These are phyloP conservation scores for Candida ficus DNA, from an alignment of 805 yeast species.

Conservation along the genomic window DNA sequence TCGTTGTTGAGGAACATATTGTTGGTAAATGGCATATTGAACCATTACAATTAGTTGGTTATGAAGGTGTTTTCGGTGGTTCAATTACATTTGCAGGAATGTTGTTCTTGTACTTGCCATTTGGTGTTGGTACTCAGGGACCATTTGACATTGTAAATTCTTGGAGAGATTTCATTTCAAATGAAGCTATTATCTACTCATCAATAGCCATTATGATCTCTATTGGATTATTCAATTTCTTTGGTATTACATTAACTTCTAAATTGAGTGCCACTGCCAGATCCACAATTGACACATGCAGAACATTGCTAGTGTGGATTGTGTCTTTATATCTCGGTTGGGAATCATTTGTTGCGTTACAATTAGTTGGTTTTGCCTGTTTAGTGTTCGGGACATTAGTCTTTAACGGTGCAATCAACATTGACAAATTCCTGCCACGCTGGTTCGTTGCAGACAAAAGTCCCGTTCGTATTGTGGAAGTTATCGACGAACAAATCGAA, in stretches of 20 bases:
- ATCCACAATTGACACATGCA: slow-evolving; percentile 72
- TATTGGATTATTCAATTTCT: slow-evolving; percentile 66
- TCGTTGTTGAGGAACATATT: slow-evolving; percentile 72
- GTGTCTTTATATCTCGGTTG: slow-evolving; percentile 67
- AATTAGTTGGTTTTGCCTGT: slow-evolving; percentile 55
- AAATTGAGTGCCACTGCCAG: slow-evolving; percentile 69
- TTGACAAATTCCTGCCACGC: slow-evolving; percentile 45
- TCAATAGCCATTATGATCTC: slow-evolving; percentile 66
- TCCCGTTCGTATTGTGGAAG: slow-evolving; percentile 27
- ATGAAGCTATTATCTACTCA: slow-evolving; percentile 39
- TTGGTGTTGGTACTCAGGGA: slow-evolving; percentile 36
- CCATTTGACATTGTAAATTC: slow-evolving; percentile 51
- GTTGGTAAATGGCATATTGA: slow-evolving; percentile 45
- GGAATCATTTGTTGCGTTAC: slow-evolving; percentile 63
- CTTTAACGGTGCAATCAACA: slow-evolving; percentile 63
- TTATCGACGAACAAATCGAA: slow-evolving; percentile 38
- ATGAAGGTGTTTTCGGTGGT: slow-evolving; percentile 68
- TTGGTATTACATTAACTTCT: slow-evolving; percentile 66
- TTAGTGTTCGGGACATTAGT: slow-evolving; percentile 69
- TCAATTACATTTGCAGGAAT: slow-evolving; percentile 39
- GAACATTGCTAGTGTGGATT: slow-evolving; percentile 73
- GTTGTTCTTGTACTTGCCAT: slow-evolving; percentile 36
- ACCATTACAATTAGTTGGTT: slow-evolving; percentile 65
- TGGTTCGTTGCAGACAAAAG: slow-evolving; percentile 33
- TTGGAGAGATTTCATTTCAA: slow-evolving; percentile 41